Evolutionary conservation across 768 basidiomycete genomes (phyloP).

Genomic region (Mycena venus): DNA sequence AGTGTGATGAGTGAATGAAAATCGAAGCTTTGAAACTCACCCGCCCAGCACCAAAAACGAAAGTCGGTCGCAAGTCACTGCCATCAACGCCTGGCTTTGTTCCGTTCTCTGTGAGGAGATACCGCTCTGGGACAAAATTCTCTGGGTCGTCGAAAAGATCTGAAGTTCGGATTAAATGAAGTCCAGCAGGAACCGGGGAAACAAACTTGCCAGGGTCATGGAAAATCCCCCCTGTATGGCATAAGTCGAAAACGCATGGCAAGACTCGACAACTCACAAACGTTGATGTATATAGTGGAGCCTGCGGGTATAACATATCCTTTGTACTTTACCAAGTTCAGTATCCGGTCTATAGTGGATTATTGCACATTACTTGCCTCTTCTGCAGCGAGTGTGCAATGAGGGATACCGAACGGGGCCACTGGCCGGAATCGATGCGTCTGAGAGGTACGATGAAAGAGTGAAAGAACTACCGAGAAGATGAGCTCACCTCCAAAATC

Average conservation of each 20-base stretch:
- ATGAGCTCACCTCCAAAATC: conserved; percentile 33
- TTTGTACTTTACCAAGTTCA: background rate
- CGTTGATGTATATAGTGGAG: conserved; percentile 6
- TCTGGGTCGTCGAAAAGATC: conserved; percentile 25
- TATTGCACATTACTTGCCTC: background rate
- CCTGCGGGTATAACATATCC: conserved; percentile 5
- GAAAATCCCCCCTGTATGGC: conserved; percentile 11
- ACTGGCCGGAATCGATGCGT: conserved; percentile 19
- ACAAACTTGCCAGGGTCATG: conserved; percentile 4
- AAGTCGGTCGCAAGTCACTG: conserved; percentile 11
- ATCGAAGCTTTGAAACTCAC: background rate
- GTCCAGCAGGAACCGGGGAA: background rate
- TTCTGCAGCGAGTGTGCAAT: background rate
- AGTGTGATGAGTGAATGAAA: background rate
- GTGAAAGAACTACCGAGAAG: background rate
- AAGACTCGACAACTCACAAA: background rate
- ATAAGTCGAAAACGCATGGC: no score
- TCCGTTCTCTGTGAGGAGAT: conserved; percentile 16
- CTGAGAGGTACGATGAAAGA: background rate
- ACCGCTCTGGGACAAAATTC: conserved; percentile 17
- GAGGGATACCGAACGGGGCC: conserved; percentile 4
- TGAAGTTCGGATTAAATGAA: background rate
- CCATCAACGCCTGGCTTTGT: conserved; percentile 17
- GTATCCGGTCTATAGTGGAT: no score
- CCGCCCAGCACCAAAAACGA: conserved; percentile 21